Base-by-base conservation (phyloP, 139 green algal species). In the Chlorella sorokiniana region DNA sequence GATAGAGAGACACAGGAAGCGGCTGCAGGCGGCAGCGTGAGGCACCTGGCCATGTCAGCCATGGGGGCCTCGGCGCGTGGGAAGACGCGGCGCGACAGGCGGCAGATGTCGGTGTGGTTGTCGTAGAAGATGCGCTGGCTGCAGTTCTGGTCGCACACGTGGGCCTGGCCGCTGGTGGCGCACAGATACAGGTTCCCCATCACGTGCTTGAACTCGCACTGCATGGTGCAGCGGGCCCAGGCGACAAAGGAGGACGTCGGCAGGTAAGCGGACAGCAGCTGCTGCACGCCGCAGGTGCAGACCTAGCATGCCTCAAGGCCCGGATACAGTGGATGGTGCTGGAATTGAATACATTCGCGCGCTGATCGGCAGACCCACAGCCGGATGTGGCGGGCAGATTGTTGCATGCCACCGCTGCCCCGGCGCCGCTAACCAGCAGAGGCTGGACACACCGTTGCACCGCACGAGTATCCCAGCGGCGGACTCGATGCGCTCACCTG, bases 81-180 rank as follows among this genome's bases (percentile, higher is more conserved):
- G 72, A 88, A 88, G 7, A 81, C 1, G 31, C 72, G 72, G 73
- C 70, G 45, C 48, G 54, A 82, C 18, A 88, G 67, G 31, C 84
- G 76, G 73, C 84, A 88, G n/a, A 85, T 83, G 31, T 54, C 68
- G 74, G 42, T 62, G 65, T 88, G 59, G 27, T 65, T 38, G 84
- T 88, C 84, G 41, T 80, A 82, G 59, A 71, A 82, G 33, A 88
- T 84, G 38, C 73, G 51, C 72, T 88, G 65, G 73, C 54, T 38
- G 73, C 81, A 81, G 64, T 71, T 81, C 37, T 38, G 37, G 54
- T 87, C 83, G 64, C 83, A 87, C 6, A 87, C 70, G 78, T 87
- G 83, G 25, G 54, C 62, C 45, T 69, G 76, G 3, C 83, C 84
- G 27, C 51, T 81, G 67, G 42, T 63, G 38, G 22, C 29, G 68